Evolutionary conservation across 225 moss, liverwort and hornwort species (phyloP).

Genomic region (Antitrichia curtipendula): DNA sequence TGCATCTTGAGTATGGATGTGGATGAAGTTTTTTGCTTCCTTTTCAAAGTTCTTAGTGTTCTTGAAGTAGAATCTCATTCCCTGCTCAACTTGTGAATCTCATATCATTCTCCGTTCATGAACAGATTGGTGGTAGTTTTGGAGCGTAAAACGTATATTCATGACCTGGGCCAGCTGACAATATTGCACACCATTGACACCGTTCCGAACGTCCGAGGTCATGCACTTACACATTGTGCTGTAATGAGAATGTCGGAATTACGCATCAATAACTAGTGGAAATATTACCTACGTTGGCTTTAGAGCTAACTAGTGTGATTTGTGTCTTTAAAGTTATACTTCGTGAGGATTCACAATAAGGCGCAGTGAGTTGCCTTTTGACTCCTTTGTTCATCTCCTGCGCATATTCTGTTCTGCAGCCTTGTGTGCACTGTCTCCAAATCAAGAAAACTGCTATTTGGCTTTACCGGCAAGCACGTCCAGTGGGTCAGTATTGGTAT

Average conservation of each 20-base stretch:
- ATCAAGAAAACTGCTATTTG: conserved; percentile 82
- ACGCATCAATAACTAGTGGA: neutral
- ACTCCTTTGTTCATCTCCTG: neutral
- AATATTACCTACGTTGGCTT: neutral
- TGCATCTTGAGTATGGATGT: neutral
- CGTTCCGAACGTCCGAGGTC: conserved; percentile 70
- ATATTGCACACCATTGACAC: conserved; percentile 69
- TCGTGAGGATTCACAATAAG: neutral
- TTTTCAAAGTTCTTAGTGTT: neutral
- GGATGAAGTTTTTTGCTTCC: neutral
- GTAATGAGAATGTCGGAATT: neutral
- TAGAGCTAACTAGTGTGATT: neutral
- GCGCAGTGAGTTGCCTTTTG: neutral
- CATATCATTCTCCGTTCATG: neutral
- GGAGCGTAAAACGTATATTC: conserved; percentile 80
- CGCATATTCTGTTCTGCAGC: conserved; percentile 22
- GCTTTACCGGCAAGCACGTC: conserved; percentile 81
- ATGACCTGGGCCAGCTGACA: conserved; percentile 60
- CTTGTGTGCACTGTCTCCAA: conserved; percentile 75
- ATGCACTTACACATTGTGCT: neutral
- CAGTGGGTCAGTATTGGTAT: conserved; percentile 67
- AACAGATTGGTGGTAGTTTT: conserved; percentile 77
- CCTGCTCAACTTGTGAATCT: neutral
- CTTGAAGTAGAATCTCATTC: neutral
- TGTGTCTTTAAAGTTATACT: neutral